Evolutionary conservation across 371 early-diverging fungal species (phyloP).

Genomic region (Saksenaea oblongispora): DNA sequence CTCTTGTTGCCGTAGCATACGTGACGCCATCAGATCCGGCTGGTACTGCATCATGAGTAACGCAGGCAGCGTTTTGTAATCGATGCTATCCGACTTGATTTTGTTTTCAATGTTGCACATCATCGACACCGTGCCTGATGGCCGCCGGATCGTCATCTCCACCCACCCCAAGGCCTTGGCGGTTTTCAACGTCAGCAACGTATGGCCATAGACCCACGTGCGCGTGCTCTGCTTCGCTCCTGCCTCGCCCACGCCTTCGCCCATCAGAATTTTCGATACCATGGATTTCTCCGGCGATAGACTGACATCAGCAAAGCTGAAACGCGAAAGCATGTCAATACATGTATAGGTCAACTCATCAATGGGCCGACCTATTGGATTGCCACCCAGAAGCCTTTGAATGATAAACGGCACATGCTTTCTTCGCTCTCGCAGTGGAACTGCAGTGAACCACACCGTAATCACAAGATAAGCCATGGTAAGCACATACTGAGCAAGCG

Average conservation of each 20-base stretch:
- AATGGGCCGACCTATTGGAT: slow-evolving; percentile 43
- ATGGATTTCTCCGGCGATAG: slow-evolving; percentile 57
- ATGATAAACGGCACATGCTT: slow-evolving; percentile 85
- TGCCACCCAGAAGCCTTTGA: slow-evolving; percentile 64
- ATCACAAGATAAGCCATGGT: slow-evolving; percentile 92
- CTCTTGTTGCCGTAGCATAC: slow-evolving; percentile 3
- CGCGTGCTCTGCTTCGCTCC: slow-evolving; percentile 39
- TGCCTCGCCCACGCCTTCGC: slow-evolving; percentile 15
- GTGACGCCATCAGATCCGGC: slow-evolving; percentile 34
- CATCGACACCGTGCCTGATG: slow-evolving; percentile 78
- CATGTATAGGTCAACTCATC: slow-evolving; percentile 88
- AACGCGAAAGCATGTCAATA: slow-evolving; percentile 90
- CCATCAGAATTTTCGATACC: slow-evolving; percentile 47
- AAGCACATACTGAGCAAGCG: slow-evolving; percentile 77
- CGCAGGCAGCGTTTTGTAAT: slow-evolving; percentile 58
- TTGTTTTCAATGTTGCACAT: slow-evolving; percentile 77
- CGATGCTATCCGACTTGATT: slow-evolving; percentile 56
- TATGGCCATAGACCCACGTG: slow-evolving; percentile 88
- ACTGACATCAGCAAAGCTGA: slow-evolving; percentile 76
- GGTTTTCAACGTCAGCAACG: slow-evolving; percentile 74
- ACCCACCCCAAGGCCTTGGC: slow-evolving; percentile 72
- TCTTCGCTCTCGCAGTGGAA: slow-evolving; percentile 72
- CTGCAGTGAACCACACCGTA: slow-evolving; percentile 83
- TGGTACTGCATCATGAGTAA: slow-evolving; percentile 65
- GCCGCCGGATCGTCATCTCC: slow-evolving; percentile 81